These are phyloP conservation scores for Lonicera japonica DNA, from an alignment of 129 eudicot genomes.

Conservation along the genomic window DNA sequence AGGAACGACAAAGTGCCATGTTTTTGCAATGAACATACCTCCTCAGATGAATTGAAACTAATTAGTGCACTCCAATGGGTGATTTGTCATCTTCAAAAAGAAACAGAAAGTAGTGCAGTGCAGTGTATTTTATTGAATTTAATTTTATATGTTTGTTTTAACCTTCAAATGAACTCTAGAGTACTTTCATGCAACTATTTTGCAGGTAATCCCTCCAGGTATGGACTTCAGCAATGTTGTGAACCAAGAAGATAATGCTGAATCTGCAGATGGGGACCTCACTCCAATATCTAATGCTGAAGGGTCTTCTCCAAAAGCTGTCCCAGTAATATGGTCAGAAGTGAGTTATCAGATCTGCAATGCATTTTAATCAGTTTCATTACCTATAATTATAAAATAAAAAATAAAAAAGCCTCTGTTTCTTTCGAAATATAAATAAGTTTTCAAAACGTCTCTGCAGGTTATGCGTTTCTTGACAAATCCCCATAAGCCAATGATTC, in stretches of 20 bases:
- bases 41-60: too few relatives aligned
- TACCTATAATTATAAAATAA: too few relatives aligned
- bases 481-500: conserved; percentile 96
- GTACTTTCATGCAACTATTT: neutral
- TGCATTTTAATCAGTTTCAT: neutral
- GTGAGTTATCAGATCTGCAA: conserved; percentile 32
- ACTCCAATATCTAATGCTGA: conserved; percentile 41
- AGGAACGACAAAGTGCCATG: too few relatives aligned
- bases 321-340: conserved; percentile 80
- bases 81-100: too few relatives aligned
- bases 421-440: neutral
- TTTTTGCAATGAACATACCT: too few relatives aligned
- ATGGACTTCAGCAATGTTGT: conserved; percentile 91
- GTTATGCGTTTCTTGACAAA: conserved; percentile 85
- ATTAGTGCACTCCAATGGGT: too few relatives aligned
- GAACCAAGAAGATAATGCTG: conserved; percentile 45
- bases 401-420: too few relatives aligned
- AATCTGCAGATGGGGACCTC: conserved; percentile 57
- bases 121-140: neutral
- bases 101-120: too few relatives aligned
- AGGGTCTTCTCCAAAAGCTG: conserved; percentile 65
- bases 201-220: conserved; percentile 93
- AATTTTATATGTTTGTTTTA: too few relatives aligned
- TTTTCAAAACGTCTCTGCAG: conserved; percentile 22
- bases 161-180: neutral